Conservation (phyloP, 306 rosid genomes). For the Hippophae tibetana region DNA sequence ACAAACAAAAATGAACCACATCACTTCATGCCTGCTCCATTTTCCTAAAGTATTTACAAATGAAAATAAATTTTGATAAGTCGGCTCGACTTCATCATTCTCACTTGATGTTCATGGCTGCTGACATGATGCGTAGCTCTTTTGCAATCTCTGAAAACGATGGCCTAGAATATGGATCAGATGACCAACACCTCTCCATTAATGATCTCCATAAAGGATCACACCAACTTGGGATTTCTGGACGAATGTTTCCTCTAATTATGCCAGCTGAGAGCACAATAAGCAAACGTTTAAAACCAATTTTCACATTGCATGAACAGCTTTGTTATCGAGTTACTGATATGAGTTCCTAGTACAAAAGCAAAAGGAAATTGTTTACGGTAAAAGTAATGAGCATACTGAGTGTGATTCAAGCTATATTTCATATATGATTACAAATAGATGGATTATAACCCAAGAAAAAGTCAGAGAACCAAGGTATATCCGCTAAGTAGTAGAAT, state of each 20-base stretch:
- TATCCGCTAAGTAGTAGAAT: too few species aligned
- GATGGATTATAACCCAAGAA: too few species aligned
- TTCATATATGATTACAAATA: too few species aligned
- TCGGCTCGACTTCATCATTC: background rate
- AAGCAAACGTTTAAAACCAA: background rate
- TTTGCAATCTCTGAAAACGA: conserved; percentile 27
- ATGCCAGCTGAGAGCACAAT: conserved; percentile 17
- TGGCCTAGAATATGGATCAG: conserved; percentile 20
- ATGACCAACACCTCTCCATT: conserved; percentile 31
- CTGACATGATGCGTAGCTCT: conserved; percentile 22
- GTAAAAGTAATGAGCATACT: too few species aligned
- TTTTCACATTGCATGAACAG: background rate
- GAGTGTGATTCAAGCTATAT: too few species aligned
- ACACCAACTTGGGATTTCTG: conserved; percentile 32
- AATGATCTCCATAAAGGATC: conserved; percentile 28
- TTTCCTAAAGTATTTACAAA: conserved; percentile 15
- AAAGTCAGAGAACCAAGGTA: too few species aligned
- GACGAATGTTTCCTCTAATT: conserved; percentile 18
- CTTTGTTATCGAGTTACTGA: too few species aligned
- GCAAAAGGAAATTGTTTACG: too few species aligned
- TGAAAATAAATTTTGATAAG: background rate
- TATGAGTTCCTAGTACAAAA: too few species aligned
- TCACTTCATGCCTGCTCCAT: conserved; percentile 10
- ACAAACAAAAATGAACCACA: conserved; percentile 5
- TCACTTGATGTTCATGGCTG: conserved; percentile 21